These are phyloP conservation scores for Phytophthora capsici DNA, from an alignment of 352 stramenopile species.

Conservation along the genomic window DNA sequence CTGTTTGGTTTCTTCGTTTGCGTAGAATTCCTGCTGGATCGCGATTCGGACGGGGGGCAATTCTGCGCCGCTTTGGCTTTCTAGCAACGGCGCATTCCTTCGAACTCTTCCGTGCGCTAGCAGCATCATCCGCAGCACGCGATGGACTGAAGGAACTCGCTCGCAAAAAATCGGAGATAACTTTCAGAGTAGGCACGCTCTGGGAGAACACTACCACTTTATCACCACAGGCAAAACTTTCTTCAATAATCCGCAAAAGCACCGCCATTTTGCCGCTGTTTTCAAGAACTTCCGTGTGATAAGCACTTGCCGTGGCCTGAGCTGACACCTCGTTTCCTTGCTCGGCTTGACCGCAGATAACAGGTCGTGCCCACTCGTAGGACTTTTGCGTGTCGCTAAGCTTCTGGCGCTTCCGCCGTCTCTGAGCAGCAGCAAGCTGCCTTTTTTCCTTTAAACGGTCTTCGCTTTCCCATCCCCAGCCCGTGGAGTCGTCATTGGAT, in stretches of 20 bases:
- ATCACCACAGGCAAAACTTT: conserved; percentile 76
- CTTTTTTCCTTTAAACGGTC: conserved; percentile 65
- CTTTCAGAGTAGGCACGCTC: conserved; percentile 84
- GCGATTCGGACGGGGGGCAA: conserved; percentile 42
- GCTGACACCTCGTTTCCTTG: not conserved
- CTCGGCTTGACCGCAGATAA: conserved; percentile 36
- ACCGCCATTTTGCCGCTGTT: conserved; percentile 87
- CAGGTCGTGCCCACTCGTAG: conserved; percentile 70
- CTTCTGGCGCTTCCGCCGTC: conserved; percentile 69
- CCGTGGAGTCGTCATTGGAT: conserved; percentile 33
- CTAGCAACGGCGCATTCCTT: conserved; percentile 17
- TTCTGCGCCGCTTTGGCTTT: conserved; percentile 44
- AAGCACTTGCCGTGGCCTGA: conserved; percentile 17
- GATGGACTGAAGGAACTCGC: conserved; percentile 61
- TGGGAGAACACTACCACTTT: conserved; percentile 92
- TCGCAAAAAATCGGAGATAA: conserved; percentile 76
- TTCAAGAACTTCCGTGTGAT: conserved; percentile 58
- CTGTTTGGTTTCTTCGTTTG: conserved; percentile 42
- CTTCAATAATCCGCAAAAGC: conserved; percentile 73
- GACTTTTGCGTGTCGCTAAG: conserved; percentile 62
- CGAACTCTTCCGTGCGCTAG: conserved; percentile 23
- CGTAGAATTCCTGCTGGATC: conserved; percentile 67
- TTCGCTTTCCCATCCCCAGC: conserved; percentile 76
- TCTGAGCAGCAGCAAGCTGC: conserved; percentile 50
- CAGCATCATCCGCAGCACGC: conserved; percentile 26